phyloP scores from a whole-genome alignment of 2,329 filamentous ascomycete genomes.

The Scolecobasidium constrictum region DNA sequence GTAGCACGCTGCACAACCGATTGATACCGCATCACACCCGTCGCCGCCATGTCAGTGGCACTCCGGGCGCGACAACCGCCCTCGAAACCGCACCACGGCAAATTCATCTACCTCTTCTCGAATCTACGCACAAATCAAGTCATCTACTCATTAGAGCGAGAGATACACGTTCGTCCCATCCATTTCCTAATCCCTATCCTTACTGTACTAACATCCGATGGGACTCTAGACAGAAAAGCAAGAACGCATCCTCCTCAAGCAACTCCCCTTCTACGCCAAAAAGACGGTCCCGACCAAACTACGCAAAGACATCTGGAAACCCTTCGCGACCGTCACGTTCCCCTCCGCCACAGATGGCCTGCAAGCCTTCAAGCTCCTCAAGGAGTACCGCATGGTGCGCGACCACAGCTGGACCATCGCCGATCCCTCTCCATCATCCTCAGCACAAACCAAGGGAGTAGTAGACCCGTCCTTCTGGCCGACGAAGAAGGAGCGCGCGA shows the following conservation, averaged over 20 bases:
- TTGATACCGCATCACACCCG: background rate
- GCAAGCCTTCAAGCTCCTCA: slow-evolving; percentile 45
- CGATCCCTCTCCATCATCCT: background rate
- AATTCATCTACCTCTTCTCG: slow-evolving; percentile 52
- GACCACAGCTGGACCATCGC: slow-evolving; percentile 38
- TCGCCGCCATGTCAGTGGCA: slow-evolving; percentile 3
- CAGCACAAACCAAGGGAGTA: background rate
- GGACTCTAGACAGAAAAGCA: slow-evolving; percentile 8
- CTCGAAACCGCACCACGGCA: slow-evolving; percentile 21
- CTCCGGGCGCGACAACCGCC: background rate
- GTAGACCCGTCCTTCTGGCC: slow-evolving; percentile 22
- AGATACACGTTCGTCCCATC: slow-evolving; percentile 37
- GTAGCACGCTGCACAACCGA: background rate
- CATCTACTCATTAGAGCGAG: slow-evolving; percentile 48
- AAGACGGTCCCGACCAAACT: slow-evolving; percentile 47
- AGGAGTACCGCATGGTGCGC: slow-evolving; percentile 49
- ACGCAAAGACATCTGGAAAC: slow-evolving; percentile 53
- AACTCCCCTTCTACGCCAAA: slow-evolving; percentile 53
- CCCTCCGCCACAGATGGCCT: slow-evolving; percentile 39
- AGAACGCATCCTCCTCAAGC: slow-evolving; percentile 43
- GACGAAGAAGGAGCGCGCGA: slow-evolving; percentile 38
- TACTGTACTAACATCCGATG: slow-evolving; percentile 2
- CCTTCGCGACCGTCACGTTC: slow-evolving; percentile 48
- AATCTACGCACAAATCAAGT: slow-evolving; percentile 53
- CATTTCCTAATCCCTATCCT: background rate